Evolutionary conservation across 192 early-diverging fungal genomes (phyloP).

Genomic region (Glomus cerebriforme): DNA sequence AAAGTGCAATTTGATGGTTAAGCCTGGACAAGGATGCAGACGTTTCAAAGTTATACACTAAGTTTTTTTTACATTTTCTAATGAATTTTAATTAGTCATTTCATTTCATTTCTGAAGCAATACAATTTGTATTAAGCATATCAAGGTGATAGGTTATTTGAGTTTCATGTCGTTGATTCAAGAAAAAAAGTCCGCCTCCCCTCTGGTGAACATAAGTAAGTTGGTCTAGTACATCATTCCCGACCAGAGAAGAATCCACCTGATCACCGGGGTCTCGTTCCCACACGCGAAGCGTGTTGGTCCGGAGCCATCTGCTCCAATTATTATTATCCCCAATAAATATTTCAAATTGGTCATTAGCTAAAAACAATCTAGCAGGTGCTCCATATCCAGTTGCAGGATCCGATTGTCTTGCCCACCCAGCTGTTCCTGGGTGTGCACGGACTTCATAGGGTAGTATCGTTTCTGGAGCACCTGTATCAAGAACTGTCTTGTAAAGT

Average conservation of each 20-base stretch:
- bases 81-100: too few species aligned
- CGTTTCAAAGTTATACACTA: too few species aligned
- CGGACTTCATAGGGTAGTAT: slow-evolving; percentile 2
- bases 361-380: background rate
- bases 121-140: background rate
- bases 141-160: background rate
- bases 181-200: background rate
- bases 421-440: background rate
- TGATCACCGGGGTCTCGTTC: background rate
- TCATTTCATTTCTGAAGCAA: background rate
- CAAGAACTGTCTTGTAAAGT: slow-evolving; percentile 15
- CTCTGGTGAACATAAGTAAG: slow-evolving; percentile 11
- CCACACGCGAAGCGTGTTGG: background rate
- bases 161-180: background rate
- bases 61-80: background rate
- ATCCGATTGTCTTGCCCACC: background rate
- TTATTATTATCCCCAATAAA: slow-evolving; percentile 17
- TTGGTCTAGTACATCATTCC: slow-evolving; percentile 6
- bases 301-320: slow-evolving; percentile 8
- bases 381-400: background rate
- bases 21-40: too few species aligned
- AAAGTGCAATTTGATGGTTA: too few species aligned
- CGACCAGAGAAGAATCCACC: background rate
- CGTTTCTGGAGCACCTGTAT: background rate
- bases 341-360: background rate